These are phyloP conservation scores for Pinus tabuliformis DNA, from an alignment of 75 land plant genomes.

Conservation along the genomic window DNA sequence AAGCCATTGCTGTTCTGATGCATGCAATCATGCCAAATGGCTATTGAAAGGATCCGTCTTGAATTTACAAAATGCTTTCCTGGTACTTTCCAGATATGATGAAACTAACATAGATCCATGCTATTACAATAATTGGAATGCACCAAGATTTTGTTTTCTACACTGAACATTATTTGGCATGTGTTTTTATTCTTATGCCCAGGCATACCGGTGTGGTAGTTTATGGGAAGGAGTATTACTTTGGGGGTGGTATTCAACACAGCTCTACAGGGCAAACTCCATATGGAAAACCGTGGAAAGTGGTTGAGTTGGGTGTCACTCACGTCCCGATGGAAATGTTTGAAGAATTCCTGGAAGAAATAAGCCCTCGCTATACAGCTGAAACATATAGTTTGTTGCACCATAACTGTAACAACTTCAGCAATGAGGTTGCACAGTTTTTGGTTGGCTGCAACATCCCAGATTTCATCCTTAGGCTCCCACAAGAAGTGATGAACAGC, in stretches of 20 bases:
- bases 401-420: slow-evolving; percentile 96
- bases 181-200: slow-evolving; percentile 4
- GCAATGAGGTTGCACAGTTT: slow-evolving; percentile 91
- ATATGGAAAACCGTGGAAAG: slow-evolving; percentile 75
- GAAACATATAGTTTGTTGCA: slow-evolving; percentile 74
- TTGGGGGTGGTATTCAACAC: slow-evolving; percentile 83
- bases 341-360: slow-evolving; percentile 81
- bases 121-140: too few species aligned
- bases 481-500: slow-evolving; percentile 82
- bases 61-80: too few species aligned
- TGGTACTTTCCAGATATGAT: too few species aligned
- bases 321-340: slow-evolving; percentile 90
- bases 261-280: slow-evolving; percentile 59
- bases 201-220: slow-evolving; percentile 97
- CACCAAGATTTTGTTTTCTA: neutral
- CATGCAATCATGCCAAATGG: too few species aligned
- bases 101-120: too few species aligned
- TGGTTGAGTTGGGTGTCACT: slow-evolving; percentile 77
- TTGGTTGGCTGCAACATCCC: slow-evolving; percentile 78
- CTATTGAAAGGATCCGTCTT: too few species aligned
- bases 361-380: slow-evolving; percentile 75
- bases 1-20: too few species aligned
- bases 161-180: neutral
- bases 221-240: slow-evolving; percentile 88
- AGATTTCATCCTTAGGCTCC: slow-evolving; percentile 74